phyloP scores from a whole-genome alignment of 2,329 filamentous ascomycete genomes.

The Cladobotryum mycophilum region DNA sequence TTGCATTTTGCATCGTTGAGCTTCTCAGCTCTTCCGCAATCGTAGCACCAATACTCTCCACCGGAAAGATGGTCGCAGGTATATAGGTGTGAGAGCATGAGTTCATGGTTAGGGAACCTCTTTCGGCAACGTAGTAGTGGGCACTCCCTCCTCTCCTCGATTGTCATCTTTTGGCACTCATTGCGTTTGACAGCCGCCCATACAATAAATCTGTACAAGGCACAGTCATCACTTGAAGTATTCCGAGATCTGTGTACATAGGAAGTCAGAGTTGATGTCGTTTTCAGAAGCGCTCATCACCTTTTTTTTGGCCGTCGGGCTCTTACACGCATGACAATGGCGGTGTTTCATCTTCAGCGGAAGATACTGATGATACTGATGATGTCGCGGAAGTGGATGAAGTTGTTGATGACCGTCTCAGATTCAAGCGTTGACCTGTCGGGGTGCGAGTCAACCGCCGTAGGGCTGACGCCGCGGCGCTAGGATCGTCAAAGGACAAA shows the following conservation, averaged over 20 bases:
- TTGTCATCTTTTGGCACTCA: conserved; percentile 39
- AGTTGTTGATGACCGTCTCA: conserved; percentile 24
- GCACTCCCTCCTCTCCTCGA: conserved; percentile 43
- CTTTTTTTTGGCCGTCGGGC: background rate
- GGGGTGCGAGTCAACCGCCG: conserved; percentile 26
- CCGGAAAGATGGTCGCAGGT: conserved; percentile 41
- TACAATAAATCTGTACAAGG: conserved; percentile 48
- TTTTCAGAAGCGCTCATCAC: background rate
- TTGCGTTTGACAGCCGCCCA: conserved; percentile 53
- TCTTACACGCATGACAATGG: conserved; percentile 29
- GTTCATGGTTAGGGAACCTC: conserved; percentile 45
- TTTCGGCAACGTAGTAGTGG: conserved; percentile 46
- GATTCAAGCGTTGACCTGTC: conserved; percentile 24
- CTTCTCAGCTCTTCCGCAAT: conserved; percentile 45
- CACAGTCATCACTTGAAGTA: conserved; percentile 43
- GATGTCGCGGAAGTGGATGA: conserved; percentile 23
- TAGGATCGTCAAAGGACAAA: conserved; percentile 22
- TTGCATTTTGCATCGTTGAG: conserved; percentile 48
- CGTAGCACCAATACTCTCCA: conserved; percentile 52
- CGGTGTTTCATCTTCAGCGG: conserved; percentile 20
- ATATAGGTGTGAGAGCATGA: conserved; percentile 48
- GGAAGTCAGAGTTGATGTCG: background rate
- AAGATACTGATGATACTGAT: conserved; percentile 15
- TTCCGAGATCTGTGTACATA: conserved; percentile 34
- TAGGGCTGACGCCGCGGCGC: conserved; percentile 25